Base-by-base conservation (phyloP, 352 stramenopile species). In the Phytophthora chlamydospora region DNA sequence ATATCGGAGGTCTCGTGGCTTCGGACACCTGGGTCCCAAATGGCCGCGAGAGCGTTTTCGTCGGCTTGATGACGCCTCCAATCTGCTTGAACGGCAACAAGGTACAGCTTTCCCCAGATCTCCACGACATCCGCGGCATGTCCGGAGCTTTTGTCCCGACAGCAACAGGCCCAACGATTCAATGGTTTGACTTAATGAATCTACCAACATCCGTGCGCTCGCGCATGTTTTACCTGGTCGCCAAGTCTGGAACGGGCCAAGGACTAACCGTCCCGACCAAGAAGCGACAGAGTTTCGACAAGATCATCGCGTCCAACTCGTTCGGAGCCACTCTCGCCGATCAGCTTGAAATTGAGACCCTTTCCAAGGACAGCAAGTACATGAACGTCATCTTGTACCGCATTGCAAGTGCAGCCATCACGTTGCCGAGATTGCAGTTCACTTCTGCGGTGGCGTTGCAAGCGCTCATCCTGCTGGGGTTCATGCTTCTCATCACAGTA, bases 121-220 rank as follows among this genome's bases (percentile, higher is more conserved):
- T 69, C 36, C 31, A 31, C 0, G 58, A 73, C 16, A 43, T 69
- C 6, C 47, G 58, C 2, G 43, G 31, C 7, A 65, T 73, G 47
- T 69, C 58, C 0, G 65, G 58, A 2, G 21, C 52, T 12, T 69
- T 73, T 17, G 14, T 61, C 10, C 50, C 49, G 34, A 47, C 48
- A 8, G 32, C 14, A 4, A 58, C 19, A 32, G 70, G 62, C 2
- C 53, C 62, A 5, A 68, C 57, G 2, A 68, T 35, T 19, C 66
- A 78, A 31, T 73, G 61, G 62, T 68, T 73, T 34, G 66, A 78
- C 19, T 48, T 69, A 11, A 78, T 78, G 70, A 33, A 48, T 8
- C 31, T 78, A 1, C 70, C 70, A 0, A 36, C 19, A 5, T 51
- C 62, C 10, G 66, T 75, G 6, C 70, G 70, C 0, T 14, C 45